These are phyloP conservation scores for Tympanopsis confertula DNA, from an alignment of 2,329 filamentous ascomycete genomes.

Conservation along the genomic window DNA sequence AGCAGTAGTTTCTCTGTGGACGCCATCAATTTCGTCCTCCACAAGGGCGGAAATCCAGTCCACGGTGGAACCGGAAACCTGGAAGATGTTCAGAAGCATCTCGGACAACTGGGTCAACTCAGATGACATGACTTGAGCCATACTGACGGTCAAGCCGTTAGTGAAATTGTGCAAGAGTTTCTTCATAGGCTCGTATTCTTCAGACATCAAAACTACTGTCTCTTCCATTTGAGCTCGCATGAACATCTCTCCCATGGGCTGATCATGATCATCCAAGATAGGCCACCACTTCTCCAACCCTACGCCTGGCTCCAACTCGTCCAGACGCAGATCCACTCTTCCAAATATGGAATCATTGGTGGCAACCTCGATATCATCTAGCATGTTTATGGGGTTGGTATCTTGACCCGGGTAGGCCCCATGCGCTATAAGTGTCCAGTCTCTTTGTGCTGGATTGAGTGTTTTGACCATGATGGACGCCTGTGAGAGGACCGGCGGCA, in stretches of 20 bases:
- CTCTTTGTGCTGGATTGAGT: constrained; percentile 30
- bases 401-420: constrained; percentile 27
- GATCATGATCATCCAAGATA: constrained; percentile 46
- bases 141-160: constrained; percentile 49
- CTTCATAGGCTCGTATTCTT: constrained; percentile 48
- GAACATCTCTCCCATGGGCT: constrained; percentile 50
- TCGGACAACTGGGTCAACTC: constrained; percentile 48
- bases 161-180: constrained; percentile 51
- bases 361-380: constrained; percentile 31
- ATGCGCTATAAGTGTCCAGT: constrained; percentile 33
- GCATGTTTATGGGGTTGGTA: constrained; percentile 20
- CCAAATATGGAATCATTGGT: constrained; percentile 31
- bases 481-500: constrained; percentile 31
- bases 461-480: constrained; percentile 30
- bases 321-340: constrained; percentile 27
- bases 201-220: constrained; percentile 52
- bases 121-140: constrained; percentile 44
- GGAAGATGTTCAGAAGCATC: constrained; percentile 51
- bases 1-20: constrained; percentile 46
- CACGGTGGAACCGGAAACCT: constrained; percentile 47
- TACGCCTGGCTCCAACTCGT: constrained; percentile 49
- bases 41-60: constrained; percentile 55
- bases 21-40: constrained; percentile 57
- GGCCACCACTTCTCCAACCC: constrained; percentile 59
- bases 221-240: constrained; percentile 53